Conservation (phyloP, 2,329 filamentous ascomycete genomes). For the Pezizomycotina sp. region DNA sequence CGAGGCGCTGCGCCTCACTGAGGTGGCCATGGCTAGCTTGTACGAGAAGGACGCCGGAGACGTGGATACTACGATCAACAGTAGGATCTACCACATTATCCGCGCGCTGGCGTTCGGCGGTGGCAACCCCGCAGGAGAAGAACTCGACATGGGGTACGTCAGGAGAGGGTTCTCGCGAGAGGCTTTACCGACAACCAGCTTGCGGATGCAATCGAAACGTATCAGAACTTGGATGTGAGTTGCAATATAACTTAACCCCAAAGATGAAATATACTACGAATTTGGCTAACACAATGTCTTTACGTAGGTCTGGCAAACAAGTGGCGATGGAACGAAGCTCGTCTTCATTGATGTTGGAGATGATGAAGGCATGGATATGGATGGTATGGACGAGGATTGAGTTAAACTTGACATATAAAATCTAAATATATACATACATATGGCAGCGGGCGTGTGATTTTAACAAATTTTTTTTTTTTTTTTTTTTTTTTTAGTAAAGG, state of each 20-base stretch:
- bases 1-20: slow-evolving; percentile 75
- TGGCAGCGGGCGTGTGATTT: no score
- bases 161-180: slow-evolving; percentile 86
- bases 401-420: no score
- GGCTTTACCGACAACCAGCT: slow-evolving; percentile 94
- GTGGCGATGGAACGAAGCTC: slow-evolving; percentile 51
- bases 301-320: slow-evolving; percentile 58
- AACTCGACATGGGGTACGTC: slow-evolving; percentile 75
- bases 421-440: no score
- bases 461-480: no score
- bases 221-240: slow-evolving; percentile 77
- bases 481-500: no score
- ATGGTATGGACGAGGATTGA: slow-evolving; percentile 34
- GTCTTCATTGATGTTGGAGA: slow-evolving; percentile 50
- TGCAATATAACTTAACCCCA: neutral
- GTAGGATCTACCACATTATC: slow-evolving; percentile 89
- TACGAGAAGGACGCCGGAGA: slow-evolving; percentile 45
- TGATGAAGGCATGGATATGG: slow-evolving; percentile 31
- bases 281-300: slow-evolving; percentile 3
- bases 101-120: slow-evolving; percentile 72
- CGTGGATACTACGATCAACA: slow-evolving; percentile 57
- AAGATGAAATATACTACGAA: slow-evolving; percentile 30
- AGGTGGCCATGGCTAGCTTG: slow-evolving; percentile 83
- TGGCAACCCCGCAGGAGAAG: slow-evolving; percentile 47
- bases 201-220: slow-evolving; percentile 71